Base-by-base conservation (phyloP, 495 filamentous ascomycete species). In the Xylaria palmicola region DNA sequence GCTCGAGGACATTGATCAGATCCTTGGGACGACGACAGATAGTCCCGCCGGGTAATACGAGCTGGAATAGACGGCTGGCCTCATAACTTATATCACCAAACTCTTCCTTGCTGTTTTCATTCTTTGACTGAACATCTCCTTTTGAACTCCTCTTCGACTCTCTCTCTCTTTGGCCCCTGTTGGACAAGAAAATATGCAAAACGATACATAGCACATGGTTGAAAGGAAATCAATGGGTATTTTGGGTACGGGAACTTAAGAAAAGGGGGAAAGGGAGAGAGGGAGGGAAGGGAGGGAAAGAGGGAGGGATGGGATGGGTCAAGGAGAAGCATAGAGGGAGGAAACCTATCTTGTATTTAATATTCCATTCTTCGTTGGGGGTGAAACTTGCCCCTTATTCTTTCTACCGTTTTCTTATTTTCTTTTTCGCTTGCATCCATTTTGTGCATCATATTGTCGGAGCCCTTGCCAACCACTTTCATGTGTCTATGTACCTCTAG, bases 1-100 rank as follows among this genome's bases (percentile, higher is more conserved):
- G 32, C 61, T 74, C 34, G 71, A 78, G 30, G 57, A 66, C 5
- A 64, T 77, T 20, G 67, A 70, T 39, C 53, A 48, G 1, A 56
- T 69, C 6, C 49, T 72, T 3, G 69, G 63, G n/a, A 71, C 68
- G 40, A 63, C 66, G 1, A 44, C 48, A 0, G 62, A 65, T 30
- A 68, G 64, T 41, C 68, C 66, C 0, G 59, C 59, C 36, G 49
- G 62, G 6, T 66, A 65, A 44, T 7, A 37, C 4, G 15, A 19
- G 26, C 20, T n/a, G n/a, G 1, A 12, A 36, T 36, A n/a, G n/a
- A n/a, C n/a, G n/a, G n/a, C n/a, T n/a, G n/a, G n/a, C n/a, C n/a
- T n/a, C n/a, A n/a, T n/a, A n/a, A n/a, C n/a, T n/a, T n/a, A n/a
- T n/a, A n/a, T n/a, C n/a, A n/a, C n/a, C n/a, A n/a, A n/a, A n/a